Conservation (phyloP, 2,329 filamentous ascomycete genomes). For the Tetracladium maxilliforme region DNA sequence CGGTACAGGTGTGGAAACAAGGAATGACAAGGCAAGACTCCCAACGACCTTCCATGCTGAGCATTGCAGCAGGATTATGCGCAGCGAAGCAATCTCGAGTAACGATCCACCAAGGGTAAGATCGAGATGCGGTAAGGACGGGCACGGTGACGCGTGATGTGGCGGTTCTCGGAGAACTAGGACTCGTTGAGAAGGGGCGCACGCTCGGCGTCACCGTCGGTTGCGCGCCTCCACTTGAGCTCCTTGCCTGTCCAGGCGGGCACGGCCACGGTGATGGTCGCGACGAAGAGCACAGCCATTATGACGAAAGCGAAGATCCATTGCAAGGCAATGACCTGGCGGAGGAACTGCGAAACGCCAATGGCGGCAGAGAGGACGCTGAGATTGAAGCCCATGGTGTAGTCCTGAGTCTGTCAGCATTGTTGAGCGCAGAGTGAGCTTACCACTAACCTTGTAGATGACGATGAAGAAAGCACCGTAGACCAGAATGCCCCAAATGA, state of each 20-base stretch:
- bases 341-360: slow-evolving; percentile 62
- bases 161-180: slow-evolving; percentile 3
- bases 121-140: background rate
- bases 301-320: slow-evolving; percentile 89
- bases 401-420: slow-evolving; percentile 27
- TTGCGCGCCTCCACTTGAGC: slow-evolving; percentile 30
- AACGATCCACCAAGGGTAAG: background rate
- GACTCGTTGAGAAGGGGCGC: slow-evolving; percentile 42
- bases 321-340: slow-evolving; percentile 63
- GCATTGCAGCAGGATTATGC: background rate
- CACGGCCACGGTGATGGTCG: slow-evolving; percentile 49
- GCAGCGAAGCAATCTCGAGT: background rate
- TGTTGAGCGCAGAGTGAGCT: slow-evolving; percentile 1
- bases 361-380: slow-evolving; percentile 60
- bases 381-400: slow-evolving; percentile 67
- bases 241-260: slow-evolving; percentile 48
- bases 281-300: slow-evolving; percentile 58
- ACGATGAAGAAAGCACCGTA: slow-evolving; percentile 67
- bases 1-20: slow-evolving; percentile 1
- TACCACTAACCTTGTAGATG: slow-evolving; percentile 46
- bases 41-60: slow-evolving; percentile 1
- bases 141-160: background rate
- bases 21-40: background rate
- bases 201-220: slow-evolving; percentile 33
- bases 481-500: slow-evolving; percentile 70